Evolutionary conservation across 768 basidiomycete species (phyloP), one percentile per base, ranked within the genome.

Genomic region (Mycena haematopus): DNA sequence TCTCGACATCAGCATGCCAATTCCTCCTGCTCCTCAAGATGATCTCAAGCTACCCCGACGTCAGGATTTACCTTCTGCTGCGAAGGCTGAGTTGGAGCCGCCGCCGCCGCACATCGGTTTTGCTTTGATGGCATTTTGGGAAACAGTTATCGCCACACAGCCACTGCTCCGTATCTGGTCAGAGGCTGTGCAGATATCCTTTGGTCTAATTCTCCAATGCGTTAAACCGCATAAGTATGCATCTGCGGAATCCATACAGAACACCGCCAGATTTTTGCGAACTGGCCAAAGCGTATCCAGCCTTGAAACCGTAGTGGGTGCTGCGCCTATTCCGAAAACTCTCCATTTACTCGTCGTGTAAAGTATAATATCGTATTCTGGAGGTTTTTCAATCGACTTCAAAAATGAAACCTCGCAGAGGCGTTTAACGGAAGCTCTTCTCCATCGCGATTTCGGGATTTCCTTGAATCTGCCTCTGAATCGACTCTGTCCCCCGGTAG

Each of bases 401-500:
- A 84, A 88, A 68, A 79, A 91, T 70, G 80, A 85, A n/a, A 72
- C 72, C 1, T 86, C 91, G 3, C 88, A 92, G 72, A 83, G 90
- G 70, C 80, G 85, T 46, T 77, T 97, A 66, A 96, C 96, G 2
- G 81, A 89, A 68, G 91, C 91, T 0, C 79, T 98, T 24, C 80
- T 96, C 31, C 77, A 81, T 64, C 81, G 87, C 29, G 93, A 96
- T 75, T 96, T 95, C 70, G 74, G 79, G 1, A 69, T 96, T 35
- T 76, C 76, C 33, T 68, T 96, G 0, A 67, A 76, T 3, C 74
- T 97, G 14, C 91, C 91, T 2, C 72, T 79, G 2, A 84, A 93
- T 74, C 79, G 95, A 57, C 76, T 97, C 7, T 96, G 95, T 74
- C 96, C 96, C 33, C 91, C 95, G 0, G 95, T 96, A 70, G 19